Percentiles rank a stretch among this genome's conserved stretches.
These are phyloP conservation scores for Dactylonectria estremocensis DNA, from an alignment of 2,329 filamentous ascomycete genomes.

Conservation along the genomic window DNA sequence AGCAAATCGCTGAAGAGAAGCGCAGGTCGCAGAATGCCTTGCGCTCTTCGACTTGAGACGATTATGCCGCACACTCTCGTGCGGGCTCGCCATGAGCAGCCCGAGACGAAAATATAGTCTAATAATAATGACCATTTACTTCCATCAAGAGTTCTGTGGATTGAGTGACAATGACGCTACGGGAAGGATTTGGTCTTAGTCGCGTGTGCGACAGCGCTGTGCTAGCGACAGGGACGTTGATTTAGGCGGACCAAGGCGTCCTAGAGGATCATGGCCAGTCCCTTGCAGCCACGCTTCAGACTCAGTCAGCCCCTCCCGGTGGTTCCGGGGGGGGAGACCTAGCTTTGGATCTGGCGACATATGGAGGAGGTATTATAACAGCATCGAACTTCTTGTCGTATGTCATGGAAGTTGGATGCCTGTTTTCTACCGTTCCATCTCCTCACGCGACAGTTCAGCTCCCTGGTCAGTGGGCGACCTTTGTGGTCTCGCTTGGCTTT, in stretches of 20 bases:
- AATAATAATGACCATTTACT: constrained; percentile 9
- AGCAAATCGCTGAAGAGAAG: constrained; percentile 30
- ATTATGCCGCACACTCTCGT: not conserved
- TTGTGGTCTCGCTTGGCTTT: not conserved
- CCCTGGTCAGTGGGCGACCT: not conserved
- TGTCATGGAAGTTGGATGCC: not conserved
- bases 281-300: constrained; percentile 37
- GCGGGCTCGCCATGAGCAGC: not conserved
- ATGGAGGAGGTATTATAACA: constrained; percentile 41
- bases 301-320: constrained; percentile 42
- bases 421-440: not conserved
- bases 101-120: not conserved
- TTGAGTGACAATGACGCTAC: not conserved
- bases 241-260: constrained; percentile 24
- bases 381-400: constrained; percentile 2
- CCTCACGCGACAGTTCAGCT: not conserved
- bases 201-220: constrained; percentile 2
- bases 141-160: not conserved
- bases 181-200: not conserved
- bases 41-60: not conserved
- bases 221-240: constrained; percentile 8
- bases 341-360: constrained; percentile 32
- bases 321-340: constrained; percentile 40
- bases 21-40: constrained; percentile 17
- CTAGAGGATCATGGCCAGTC: constrained; percentile 34